These are phyloP conservation scores for Trametes villosa DNA, from an alignment of 768 basidiomycete genomes.

Conservation along the genomic window DNA sequence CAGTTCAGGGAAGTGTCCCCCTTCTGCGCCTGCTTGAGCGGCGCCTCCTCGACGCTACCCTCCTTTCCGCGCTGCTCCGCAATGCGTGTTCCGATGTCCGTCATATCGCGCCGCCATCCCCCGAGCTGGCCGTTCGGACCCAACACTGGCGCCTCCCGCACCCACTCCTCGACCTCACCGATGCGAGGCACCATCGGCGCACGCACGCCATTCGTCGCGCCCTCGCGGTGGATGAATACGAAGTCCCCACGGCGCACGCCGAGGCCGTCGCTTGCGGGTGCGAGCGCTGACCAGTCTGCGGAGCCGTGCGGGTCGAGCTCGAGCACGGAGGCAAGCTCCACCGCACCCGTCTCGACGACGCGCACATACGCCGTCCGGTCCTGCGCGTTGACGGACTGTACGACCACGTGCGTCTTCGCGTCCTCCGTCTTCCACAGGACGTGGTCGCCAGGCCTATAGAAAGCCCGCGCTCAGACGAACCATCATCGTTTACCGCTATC, in stretches of 20 bases:
- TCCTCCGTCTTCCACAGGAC: slow-evolving; percentile 84
- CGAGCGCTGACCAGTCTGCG: slow-evolving; percentile 51
- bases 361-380: slow-evolving; percentile 74
- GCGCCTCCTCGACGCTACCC: slow-evolving; percentile 41
- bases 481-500: too few species aligned
- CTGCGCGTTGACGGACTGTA: slow-evolving; percentile 74
- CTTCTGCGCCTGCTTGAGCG: slow-evolving; percentile 46
- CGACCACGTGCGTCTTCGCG: slow-evolving; percentile 64
- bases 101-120: slow-evolving; percentile 77
- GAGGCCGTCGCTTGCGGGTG: slow-evolving; percentile 57
- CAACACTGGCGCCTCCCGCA: slow-evolving; percentile 58
- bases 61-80: slow-evolving; percentile 51
- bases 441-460: slow-evolving; percentile 87
- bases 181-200: slow-evolving; percentile 78
- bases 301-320: slow-evolving; percentile 89
- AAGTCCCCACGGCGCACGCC: slow-evolving; percentile 85
- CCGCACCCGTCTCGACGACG: slow-evolving; percentile 54
- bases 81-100: slow-evolving; percentile 62
- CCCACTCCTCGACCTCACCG: slow-evolving; percentile 84
- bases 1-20: slow-evolving; percentile 59
- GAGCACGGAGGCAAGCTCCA: slow-evolving; percentile 77
- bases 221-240: slow-evolving; percentile 76
- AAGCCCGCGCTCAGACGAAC: too few species aligned
- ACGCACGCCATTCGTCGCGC: slow-evolving; percentile 72
- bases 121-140: slow-evolving; percentile 52